phyloP scores from a whole-genome alignment of 257 asterid genomes.

The Linaria vulgaris region DNA sequence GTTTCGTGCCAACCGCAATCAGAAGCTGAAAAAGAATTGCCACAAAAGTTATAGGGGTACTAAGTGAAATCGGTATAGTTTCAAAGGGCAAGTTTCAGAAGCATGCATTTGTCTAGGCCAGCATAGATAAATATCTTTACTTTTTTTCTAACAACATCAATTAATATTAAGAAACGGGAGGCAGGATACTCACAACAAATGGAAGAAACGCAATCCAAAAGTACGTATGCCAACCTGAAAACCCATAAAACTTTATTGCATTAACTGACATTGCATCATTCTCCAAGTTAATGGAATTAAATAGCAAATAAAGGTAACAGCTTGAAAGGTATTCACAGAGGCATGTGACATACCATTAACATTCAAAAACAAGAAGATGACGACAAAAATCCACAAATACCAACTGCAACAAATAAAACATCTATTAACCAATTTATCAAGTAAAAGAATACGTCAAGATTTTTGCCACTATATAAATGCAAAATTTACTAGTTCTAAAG shows the following conservation, averaged over 20 bases:
- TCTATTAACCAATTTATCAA: constrained; percentile 13
- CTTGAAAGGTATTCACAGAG: neutral
- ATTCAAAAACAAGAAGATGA: constrained; percentile 80
- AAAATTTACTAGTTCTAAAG: constrained; percentile 19
- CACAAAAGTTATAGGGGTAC: neutral
- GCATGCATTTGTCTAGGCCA: neutral
- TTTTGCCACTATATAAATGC: constrained; percentile 4
- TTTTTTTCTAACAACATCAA: no score
- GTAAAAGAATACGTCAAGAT: constrained; percentile 12
- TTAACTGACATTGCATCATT: constrained; percentile 1
- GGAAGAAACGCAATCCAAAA: constrained; percentile 96
- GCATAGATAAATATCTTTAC: no score
- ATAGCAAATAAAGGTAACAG: neutral
- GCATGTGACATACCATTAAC: constrained; percentile 60
- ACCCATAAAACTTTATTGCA: constrained; percentile 2
- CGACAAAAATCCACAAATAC: constrained; percentile 91
- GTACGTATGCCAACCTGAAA: constrained; percentile 96
- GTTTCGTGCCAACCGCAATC: constrained; percentile 89
- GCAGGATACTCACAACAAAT: constrained; percentile 57
- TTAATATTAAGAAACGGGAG: neutral
- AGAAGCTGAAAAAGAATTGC: constrained; percentile 54
- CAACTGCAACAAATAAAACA: constrained; percentile 64
- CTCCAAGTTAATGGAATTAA: neutral
- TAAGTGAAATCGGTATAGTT: no score
- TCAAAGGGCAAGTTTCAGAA: neutral